Conservation (phyloP, 345 rosid species). For the Gossypium sturtianum region DNA sequence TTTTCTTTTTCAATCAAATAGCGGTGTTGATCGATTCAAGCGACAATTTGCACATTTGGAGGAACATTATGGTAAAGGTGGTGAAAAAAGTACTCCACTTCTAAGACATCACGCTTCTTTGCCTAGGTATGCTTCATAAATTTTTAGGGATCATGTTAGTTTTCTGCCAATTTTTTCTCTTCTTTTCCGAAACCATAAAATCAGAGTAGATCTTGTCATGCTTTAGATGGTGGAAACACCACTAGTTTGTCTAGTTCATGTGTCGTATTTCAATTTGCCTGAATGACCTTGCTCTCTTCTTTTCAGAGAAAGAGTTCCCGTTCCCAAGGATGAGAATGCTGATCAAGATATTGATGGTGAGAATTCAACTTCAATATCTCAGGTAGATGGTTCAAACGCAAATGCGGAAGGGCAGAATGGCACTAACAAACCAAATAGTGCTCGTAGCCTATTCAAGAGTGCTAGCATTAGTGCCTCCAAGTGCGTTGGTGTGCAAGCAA, state of each 20-base stretch:
- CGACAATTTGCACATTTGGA: constrained; percentile 97
- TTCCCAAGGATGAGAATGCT: constrained; percentile 45
- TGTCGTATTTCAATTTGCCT: not conserved
- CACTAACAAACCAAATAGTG: constrained; percentile 36
- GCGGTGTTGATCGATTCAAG: constrained; percentile 98
- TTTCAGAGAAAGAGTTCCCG: constrained; percentile 78
- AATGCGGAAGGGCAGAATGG: constrained; percentile 26
- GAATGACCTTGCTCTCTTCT: constrained; percentile 10
- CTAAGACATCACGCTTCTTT: constrained; percentile 90
- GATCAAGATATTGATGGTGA: constrained; percentile 18
- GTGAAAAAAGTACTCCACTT: constrained; percentile 72
- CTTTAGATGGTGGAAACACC: not conserved
- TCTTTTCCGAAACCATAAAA: not conserved
- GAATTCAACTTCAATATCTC: constrained; percentile 11
- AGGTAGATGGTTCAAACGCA: constrained; percentile 23
- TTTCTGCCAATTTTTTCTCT: not conserved
- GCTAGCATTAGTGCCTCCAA: constrained; percentile 95
- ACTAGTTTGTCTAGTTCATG: not conserved
- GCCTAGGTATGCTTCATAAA: constrained; percentile 60
- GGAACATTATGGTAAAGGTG: constrained; percentile 82
- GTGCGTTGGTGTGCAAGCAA: constrained; percentile 58
- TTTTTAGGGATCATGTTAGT: constrained; percentile 4
- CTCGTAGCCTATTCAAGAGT: constrained; percentile 79
- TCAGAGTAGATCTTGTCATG: not conserved
- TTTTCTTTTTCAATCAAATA: constrained; percentile 21